Evolutionary conservation across 805 yeast genomes (phyloP).

Genomic region (Zygosaccharomyces gambellarensis): DNA sequence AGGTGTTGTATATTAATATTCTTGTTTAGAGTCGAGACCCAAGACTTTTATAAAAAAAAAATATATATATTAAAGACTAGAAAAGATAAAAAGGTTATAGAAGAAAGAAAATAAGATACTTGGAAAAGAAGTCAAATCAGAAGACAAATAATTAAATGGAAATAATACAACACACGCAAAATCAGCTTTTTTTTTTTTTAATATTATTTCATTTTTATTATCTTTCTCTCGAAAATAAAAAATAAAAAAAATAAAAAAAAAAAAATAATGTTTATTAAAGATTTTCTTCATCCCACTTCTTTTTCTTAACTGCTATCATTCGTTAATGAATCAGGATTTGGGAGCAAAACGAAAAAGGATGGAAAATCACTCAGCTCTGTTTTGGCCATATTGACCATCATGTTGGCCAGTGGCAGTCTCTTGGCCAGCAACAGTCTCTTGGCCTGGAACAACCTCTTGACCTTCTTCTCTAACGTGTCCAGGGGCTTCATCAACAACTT

Average conservation of each 20-base stretch:
- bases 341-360: not conserved
- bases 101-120: not conserved
- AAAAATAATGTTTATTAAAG: not conserved
- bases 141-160: not conserved
- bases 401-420: not conserved
- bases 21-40: not conserved
- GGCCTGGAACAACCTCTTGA: no score
- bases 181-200: not conserved
- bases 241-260: slow-evolving; percentile 1
- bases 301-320: not conserved
- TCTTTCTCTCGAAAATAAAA: not conserved
- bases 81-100: slow-evolving; percentile 1
- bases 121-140: not conserved
- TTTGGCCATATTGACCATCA: not conserved
- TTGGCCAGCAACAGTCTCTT: slow-evolving; percentile 5
- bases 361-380: slow-evolving; percentile 1
- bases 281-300: no score
- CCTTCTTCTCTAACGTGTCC: not conserved
- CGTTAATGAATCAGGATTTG: not conserved
- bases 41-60: not conserved
- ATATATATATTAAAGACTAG: not conserved
- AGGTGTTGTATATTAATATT: slow-evolving; percentile 6
- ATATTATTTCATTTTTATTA: not conserved
- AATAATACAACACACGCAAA: not conserved
- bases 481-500: slow-evolving; percentile 1